These are phyloP conservation scores for Aspergillus tubingensis DNA, from an alignment of 2,329 filamentous ascomycete species.

Conservation along the genomic window DNA sequence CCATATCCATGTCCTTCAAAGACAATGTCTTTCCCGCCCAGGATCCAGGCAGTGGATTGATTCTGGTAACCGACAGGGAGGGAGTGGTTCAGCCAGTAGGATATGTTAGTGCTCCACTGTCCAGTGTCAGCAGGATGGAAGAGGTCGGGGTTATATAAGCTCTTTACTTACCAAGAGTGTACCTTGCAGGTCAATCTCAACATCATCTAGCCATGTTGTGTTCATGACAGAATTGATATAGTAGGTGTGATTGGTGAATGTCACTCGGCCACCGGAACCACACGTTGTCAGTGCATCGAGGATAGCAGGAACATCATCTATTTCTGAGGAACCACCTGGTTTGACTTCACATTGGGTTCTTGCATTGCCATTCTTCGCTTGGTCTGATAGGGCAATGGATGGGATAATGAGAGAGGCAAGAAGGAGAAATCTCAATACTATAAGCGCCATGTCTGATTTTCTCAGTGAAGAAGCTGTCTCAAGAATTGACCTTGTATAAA, in stretches of 20 bases:
- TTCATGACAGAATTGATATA: conserved; percentile 55
- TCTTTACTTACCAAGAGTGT: conserved; percentile 48
- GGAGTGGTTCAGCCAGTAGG: conserved; percentile 54
- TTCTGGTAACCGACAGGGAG: conserved; percentile 53
- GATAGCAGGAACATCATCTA: conserved; percentile 56
- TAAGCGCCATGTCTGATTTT: not conserved
- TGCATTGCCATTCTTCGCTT: not conserved
- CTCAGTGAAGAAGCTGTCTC: not conserved
- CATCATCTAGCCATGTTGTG: conserved; percentile 49
- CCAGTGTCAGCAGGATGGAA: not conserved
- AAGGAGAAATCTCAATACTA: not conserved
- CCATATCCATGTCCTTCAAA: conserved; percentile 54
- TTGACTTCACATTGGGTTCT: conserved; percentile 14
- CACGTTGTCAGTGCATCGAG: conserved; percentile 53
- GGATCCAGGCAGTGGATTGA: conserved; percentile 52
- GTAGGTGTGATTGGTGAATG: conserved; percentile 54
- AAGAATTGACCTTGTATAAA: too few relatives aligned
- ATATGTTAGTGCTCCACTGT: conserved; percentile 40
- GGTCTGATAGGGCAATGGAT: not conserved
- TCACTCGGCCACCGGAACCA: conserved; percentile 52
- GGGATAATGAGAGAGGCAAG: not conserved
- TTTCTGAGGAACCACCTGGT: conserved; percentile 20
- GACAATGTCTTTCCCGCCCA: conserved; percentile 54
- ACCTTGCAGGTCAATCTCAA: conserved; percentile 52
- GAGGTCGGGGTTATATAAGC: not conserved